A percentile compares a stretch with the other conserved stretches of the same genome.
These are phyloP conservation scores for Chlorella vulgaris DNA, from an alignment of 139 green algal genomes.

Conservation along the genomic window DNA sequence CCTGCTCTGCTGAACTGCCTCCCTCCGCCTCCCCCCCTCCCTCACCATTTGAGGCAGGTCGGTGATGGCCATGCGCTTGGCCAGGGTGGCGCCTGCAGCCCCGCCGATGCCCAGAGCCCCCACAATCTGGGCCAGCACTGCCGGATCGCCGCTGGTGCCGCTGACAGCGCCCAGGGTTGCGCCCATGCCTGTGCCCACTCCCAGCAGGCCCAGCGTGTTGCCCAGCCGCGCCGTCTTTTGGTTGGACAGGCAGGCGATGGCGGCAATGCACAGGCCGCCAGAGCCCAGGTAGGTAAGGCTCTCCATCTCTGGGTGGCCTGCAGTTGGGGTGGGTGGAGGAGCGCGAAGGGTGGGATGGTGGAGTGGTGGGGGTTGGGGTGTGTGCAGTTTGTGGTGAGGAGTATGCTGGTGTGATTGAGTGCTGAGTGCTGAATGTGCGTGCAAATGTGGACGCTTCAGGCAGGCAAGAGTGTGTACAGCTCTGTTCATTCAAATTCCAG, in stretches of 20 bases:
- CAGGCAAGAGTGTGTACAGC: too few relatives aligned
- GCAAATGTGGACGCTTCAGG: too few relatives aligned
- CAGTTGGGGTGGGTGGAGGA: neutral
- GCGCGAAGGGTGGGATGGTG: neutral
- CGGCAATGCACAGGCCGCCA: constrained; percentile 80
- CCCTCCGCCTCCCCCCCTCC: neutral
- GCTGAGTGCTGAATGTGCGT: neutral
- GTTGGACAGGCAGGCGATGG: constrained; percentile 83
- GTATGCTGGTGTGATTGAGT: too few relatives aligned
- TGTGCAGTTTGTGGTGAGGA: too few relatives aligned
- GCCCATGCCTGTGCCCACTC: constrained; percentile 74
- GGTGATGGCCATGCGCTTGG: constrained; percentile 72
- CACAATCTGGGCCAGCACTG: constrained; percentile 44
- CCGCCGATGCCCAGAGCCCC: constrained; percentile 54
- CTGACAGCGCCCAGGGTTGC: constrained; percentile 72
- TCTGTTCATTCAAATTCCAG: too few relatives aligned
- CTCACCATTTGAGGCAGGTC: constrained; percentile 74
- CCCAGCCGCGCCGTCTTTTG: constrained; percentile 80
- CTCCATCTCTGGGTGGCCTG: constrained; percentile 71
- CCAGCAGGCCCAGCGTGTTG: constrained; percentile 82
- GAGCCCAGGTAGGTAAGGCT: constrained; percentile 75
- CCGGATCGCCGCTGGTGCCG: constrained; percentile 31
- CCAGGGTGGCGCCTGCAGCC: constrained; percentile 59
- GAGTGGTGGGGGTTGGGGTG: neutral
- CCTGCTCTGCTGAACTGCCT: too few relatives aligned